Percentiles rank a stretch among this genome's conserved stretches.
Conservation (phyloP, 2,329 filamentous ascomycete genomes). For the Calonectria pseudoturangicola region DNA sequence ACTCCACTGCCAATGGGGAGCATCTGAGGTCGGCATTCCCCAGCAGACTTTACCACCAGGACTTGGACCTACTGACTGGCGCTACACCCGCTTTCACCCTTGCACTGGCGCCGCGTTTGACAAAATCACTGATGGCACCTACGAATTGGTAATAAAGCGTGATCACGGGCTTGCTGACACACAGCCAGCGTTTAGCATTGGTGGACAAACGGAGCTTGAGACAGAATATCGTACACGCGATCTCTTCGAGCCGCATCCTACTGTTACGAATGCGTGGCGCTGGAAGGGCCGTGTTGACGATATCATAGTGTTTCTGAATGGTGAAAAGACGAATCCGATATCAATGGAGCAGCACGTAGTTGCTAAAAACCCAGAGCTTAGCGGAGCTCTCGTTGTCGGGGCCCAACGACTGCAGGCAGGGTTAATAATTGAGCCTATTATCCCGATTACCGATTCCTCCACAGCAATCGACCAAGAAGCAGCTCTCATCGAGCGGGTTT, state of each 20-base stretch:
- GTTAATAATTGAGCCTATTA: background rate
- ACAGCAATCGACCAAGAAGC: background rate
- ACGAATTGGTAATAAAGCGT: background rate
- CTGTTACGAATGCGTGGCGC: slow-evolving; percentile 6
- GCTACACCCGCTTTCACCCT: slow-evolving; percentile 6
- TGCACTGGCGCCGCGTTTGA: slow-evolving; percentile 1
- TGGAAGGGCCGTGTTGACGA: slow-evolving; percentile 7
- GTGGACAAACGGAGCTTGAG: background rate
- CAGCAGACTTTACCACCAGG: background rate
- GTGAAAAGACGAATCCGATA: slow-evolving; percentile 9
- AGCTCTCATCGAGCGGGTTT: background rate
- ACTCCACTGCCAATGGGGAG: slow-evolving; percentile 8
- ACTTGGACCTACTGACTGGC: slow-evolving; percentile 5
- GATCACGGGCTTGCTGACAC: background rate
- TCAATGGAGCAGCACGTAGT: slow-evolving; percentile 2
- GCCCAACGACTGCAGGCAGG: background rate
- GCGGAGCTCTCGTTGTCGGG: slow-evolving; percentile 5
- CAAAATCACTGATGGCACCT: background rate
- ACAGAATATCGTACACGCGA: slow-evolving; percentile 4
- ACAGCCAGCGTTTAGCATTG: background rate
- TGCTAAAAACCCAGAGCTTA: background rate
- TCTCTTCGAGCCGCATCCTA: slow-evolving; percentile 13
- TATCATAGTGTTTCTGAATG: background rate
- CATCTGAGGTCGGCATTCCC: background rate
- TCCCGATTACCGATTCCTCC: background rate